phyloP scores from a whole-genome alignment of 306 rosid genomes.

The Castanospermum australe region DNA sequence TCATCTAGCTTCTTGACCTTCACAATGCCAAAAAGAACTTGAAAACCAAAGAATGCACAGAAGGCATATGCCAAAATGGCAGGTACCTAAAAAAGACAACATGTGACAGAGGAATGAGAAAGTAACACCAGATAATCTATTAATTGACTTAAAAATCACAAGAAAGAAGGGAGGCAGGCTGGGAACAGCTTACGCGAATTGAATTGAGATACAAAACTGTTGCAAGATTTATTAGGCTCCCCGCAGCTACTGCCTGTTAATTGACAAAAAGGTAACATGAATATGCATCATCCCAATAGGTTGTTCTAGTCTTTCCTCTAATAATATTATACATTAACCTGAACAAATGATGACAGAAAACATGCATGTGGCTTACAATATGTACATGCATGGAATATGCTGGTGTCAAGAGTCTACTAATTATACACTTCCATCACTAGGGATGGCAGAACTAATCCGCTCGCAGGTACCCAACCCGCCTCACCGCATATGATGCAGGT shows the following conservation, averaged over 20 bases:
- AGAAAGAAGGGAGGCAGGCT: background rate
- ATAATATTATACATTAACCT: background rate
- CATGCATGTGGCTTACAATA: background rate
- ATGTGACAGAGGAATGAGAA: conserved; percentile 23
- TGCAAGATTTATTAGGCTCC: conserved; percentile 95
- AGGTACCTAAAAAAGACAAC: conserved; percentile 68
- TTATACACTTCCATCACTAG: conserved; percentile 1
- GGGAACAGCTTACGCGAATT: conserved; percentile 59
- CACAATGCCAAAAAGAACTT: conserved; percentile 86
- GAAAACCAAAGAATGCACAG: conserved; percentile 82
- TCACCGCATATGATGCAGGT: too few relatives aligned
- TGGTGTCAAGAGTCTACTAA: background rate
- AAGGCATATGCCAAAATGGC: conserved; percentile 63
- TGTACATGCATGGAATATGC: background rate
- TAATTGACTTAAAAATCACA: conserved; percentile 7
- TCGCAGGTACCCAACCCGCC: too few relatives aligned
- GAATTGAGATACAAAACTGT: conserved; percentile 80
- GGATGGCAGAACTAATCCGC: too few relatives aligned
- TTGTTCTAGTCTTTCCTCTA: background rate
- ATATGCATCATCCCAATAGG: conserved; percentile 19
- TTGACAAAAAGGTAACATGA: conserved; percentile 30
- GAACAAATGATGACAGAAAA: background rate
- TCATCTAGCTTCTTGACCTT: conserved; percentile 87
- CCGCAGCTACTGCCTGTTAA: conserved; percentile 89
- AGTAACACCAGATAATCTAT: background rate